Conservation (phyloP, 495 filamentous ascomycete species). For the Viridothelium virens region DNA sequence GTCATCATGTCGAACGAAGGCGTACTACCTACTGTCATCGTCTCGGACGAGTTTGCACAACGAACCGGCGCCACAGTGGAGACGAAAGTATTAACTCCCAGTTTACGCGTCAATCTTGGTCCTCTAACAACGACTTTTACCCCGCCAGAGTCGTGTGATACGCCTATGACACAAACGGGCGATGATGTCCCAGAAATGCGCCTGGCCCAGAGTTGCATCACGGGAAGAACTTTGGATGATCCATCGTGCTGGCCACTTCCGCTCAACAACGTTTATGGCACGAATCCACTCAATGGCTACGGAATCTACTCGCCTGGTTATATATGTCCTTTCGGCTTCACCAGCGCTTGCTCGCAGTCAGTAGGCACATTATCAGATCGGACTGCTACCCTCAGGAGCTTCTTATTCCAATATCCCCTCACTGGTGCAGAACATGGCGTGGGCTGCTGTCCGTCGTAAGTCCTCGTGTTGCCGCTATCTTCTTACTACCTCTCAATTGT, state of each 20-base stretch:
- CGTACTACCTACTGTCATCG: too few relatives aligned
- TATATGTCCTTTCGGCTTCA: not conserved
- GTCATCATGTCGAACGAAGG: too few relatives aligned
- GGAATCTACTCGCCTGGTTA: not conserved
- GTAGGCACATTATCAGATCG: not conserved
- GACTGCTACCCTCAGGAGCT: not conserved
- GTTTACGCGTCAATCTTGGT: not conserved
- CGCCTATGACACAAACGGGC: not conserved
- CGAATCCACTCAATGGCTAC: not conserved
- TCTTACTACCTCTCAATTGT: not conserved
- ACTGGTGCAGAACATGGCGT: not conserved
- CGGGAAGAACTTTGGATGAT: not conserved
- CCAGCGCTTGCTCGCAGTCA: not conserved
- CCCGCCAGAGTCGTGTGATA: not conserved
- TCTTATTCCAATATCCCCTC: not conserved
- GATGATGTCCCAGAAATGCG: too few relatives aligned
- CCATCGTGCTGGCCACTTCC: not conserved
- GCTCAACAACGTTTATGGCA: not conserved
- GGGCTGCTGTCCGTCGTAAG: not conserved
- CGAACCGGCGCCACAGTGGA: too few relatives aligned
- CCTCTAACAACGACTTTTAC: constrained; percentile 1
- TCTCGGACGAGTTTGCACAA: too few relatives aligned
- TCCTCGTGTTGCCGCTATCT: not conserved
- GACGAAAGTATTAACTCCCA: too few relatives aligned
- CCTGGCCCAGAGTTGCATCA: not conserved